Conservation (phyloP, 345 rosid species). For the Hibiscus trionum region DNA sequence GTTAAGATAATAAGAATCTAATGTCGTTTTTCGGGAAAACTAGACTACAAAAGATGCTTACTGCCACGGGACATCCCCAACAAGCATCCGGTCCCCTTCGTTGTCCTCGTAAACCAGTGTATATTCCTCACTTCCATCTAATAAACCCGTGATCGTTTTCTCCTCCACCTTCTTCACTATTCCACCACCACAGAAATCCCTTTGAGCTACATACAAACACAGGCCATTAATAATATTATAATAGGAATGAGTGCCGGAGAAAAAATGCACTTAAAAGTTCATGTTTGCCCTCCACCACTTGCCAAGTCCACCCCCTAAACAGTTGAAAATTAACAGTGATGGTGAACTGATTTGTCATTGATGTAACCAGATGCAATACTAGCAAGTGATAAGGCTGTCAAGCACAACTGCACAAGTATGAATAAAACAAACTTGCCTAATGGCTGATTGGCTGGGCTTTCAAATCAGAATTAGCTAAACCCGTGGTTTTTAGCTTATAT, state of each 20-base stretch:
- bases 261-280: neutral
- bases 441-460: neutral
- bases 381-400: neutral
- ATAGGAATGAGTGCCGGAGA: conserved; percentile 12
- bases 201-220: conserved; percentile 51
- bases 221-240: neutral
- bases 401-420: neutral
- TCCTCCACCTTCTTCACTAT: conserved; percentile 42
- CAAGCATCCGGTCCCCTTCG: conserved; percentile 99
- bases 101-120: conserved; percentile 90
- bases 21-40: neutral
- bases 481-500: too few relatives aligned
- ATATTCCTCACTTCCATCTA: conserved; percentile 89
- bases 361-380: too few relatives aligned
- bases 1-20: conserved; percentile 4
- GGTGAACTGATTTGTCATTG: neutral
- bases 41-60: conserved; percentile 44
- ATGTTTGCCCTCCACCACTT: neutral
- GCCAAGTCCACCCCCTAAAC: neutral
- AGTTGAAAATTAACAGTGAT: neutral
- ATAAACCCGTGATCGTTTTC: conserved; percentile 53
- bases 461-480: neutral
- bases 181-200: conserved; percentile 48
- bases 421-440: neutral
- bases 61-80: conserved; percentile 99